These are phyloP conservation scores for Pouteria campechiana DNA, from an alignment of 179 eudicot species.

Conservation along the genomic window DNA sequence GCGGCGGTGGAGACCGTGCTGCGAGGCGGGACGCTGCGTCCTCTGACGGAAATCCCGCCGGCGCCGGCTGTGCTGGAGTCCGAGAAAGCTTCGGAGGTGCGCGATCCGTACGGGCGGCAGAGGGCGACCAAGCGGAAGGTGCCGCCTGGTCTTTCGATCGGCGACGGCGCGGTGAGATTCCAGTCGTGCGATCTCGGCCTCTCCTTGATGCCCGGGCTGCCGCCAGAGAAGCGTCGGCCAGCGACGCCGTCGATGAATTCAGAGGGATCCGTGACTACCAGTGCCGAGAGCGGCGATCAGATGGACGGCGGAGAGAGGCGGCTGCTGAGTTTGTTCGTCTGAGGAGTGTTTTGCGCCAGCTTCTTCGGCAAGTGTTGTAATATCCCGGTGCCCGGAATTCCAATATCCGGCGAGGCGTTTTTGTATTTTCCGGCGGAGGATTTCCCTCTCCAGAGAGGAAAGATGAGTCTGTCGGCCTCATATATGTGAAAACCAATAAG, in stretches of 20 bases:
- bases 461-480: too few species aligned
- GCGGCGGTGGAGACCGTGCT: conserved; percentile 37
- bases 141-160: too few species aligned
- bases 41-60: conserved; percentile 7
- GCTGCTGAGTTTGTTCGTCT: conserved; percentile 18
- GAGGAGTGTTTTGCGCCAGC: too few species aligned
- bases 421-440: too few species aligned
- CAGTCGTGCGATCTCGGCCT: conserved; percentile 12
- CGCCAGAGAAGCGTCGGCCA: conserved; percentile 15
- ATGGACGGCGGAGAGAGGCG: conserved; percentile 4
- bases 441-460: too few species aligned
- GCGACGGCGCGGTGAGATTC: neutral
- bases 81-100: conserved; percentile 1
- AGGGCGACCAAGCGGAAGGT: neutral
- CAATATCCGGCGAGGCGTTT: too few species aligned
- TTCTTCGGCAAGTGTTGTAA: too few species aligned
- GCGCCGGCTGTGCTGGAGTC: neutral
- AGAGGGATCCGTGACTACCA: conserved; percentile 33
- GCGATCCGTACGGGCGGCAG: neutral
- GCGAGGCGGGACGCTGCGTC: conserved; percentile 15
- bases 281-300: conserved; percentile 21
- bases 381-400: too few species aligned
- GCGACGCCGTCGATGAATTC: conserved; percentile 18
- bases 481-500: too few species aligned
- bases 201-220: conserved; percentile 3